Evolutionary conservation across 2,329 filamentous ascomycete species (phyloP).

Genomic region (Cercospora sesami): DNA sequence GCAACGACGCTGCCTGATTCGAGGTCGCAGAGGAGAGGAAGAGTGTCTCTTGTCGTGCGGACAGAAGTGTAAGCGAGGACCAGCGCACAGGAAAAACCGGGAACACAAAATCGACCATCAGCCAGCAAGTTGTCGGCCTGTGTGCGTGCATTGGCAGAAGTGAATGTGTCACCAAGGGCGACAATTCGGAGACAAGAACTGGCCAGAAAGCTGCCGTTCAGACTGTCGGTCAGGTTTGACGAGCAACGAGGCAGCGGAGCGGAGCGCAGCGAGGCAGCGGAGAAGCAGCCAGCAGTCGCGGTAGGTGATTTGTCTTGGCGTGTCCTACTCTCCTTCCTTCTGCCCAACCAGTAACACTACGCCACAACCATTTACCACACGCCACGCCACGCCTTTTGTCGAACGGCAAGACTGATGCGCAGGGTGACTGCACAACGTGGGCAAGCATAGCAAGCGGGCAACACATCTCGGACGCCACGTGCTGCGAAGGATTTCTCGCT

Average conservation of each 20-base stretch:
- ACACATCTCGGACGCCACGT: neutral
- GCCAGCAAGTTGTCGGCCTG: neutral
- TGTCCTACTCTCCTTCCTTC: neutral
- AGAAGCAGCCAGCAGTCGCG: neutral
- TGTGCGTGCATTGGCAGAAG: neutral
- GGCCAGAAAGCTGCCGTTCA: too few species aligned
- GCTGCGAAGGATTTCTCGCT: neutral
- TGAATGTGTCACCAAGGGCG: neutral
- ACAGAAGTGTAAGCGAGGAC: neutral
- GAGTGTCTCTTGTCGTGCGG: neutral
- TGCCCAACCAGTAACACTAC: neutral
- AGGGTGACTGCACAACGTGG: neutral
- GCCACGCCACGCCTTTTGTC: neutral
- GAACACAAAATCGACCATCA: too few species aligned
- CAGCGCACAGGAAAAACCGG: too few species aligned
- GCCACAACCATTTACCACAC: neutral
- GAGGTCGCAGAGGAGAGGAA: neutral
- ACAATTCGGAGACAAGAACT: neutral
- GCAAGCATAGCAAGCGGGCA: neutral
- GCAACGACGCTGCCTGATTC: neutral
- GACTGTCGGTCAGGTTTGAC: neutral
- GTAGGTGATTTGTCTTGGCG: neutral
- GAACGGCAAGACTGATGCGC: neutral
- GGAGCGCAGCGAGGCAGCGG: neutral
- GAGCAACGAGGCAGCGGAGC: neutral